Evolutionary conservation across 805 yeast species (phyloP).

Genomic region (Nakazawaea pomicola): DNA sequence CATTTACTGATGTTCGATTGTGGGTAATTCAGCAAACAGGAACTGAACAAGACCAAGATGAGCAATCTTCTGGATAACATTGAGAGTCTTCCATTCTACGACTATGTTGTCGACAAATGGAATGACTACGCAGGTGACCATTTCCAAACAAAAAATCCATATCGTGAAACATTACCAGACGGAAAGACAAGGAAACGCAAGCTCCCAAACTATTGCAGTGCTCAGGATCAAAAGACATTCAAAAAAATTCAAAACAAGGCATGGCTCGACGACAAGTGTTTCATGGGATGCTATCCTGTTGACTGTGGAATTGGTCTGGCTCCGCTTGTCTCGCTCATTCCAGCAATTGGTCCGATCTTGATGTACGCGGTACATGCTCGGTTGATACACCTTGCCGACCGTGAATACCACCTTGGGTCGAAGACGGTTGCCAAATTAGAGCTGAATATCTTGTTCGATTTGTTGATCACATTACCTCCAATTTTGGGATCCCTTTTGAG

Average conservation of each 20-base stretch:
- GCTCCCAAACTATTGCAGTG: conserved; percentile 53
- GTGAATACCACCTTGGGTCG: conserved; percentile 51
- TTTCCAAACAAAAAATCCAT: conserved; percentile 64
- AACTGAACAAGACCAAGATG: conserved; percentile 7
- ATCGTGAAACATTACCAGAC: conserved; percentile 39
- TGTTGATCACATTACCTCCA: conserved; percentile 74
- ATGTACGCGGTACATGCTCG: conserved; percentile 79
- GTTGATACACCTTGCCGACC: conserved; percentile 55
- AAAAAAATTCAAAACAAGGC: conserved; percentile 69
- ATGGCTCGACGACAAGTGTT: conserved; percentile 83
- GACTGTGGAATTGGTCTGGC: conserved; percentile 78
- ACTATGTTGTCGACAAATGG: conserved; percentile 48
- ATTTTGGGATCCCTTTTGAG: conserved; percentile 70
- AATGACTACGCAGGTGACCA: conserved; percentile 66
- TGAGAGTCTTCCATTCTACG: conserved; percentile 55
- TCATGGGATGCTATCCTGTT: conserved; percentile 71
- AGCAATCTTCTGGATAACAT: conserved; percentile 5
- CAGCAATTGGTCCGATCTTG: conserved; percentile 77
- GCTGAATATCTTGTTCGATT: conserved; percentile 69
- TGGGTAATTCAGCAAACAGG: too few species aligned
- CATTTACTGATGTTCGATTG: too few species aligned
- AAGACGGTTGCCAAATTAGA: conserved; percentile 64
- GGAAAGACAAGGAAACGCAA: conserved; percentile 54
- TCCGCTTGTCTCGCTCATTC: conserved; percentile 66
- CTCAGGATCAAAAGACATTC: conserved; percentile 65